Percentiles rank a stretch among this genome's conserved stretches.
Evolutionary conservation across 2,329 filamentous ascomycete species (phyloP).

Genomic region (Clarireedia homoeocarpa): DNA sequence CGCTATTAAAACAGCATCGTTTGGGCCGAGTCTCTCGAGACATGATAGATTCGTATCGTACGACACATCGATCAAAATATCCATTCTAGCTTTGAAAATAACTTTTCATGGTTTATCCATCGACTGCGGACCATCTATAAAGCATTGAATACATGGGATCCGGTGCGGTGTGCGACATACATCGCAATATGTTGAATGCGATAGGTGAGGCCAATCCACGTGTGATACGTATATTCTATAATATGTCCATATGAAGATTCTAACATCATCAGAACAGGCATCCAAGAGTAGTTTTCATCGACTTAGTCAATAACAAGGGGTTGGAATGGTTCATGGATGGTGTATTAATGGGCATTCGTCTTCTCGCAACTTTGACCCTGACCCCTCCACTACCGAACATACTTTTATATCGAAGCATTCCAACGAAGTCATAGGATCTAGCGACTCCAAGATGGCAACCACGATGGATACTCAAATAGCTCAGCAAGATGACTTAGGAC

Average conservation of each 20-base stretch:
- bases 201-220: conserved; percentile 28
- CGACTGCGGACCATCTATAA: background rate
- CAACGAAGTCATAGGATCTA: conserved; percentile 30
- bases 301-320: conserved; percentile 10
- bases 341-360: conserved; percentile 26
- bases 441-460: conserved; percentile 29
- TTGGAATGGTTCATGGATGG: conserved; percentile 16
- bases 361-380: conserved; percentile 16
- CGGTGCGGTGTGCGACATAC: conserved; percentile 12
- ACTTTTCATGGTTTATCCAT: conserved; percentile 2
- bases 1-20: conserved; percentile 13
- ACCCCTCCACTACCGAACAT: conserved; percentile 16
- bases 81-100: conserved; percentile 7
- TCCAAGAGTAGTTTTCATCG: conserved; percentile 7
- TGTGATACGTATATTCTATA: conserved; percentile 25
- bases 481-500: conserved; percentile 22
- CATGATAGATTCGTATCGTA: conserved; percentile 23
- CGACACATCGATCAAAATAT: conserved; percentile 18
- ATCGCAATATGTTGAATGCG: conserved; percentile 23
- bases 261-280: conserved; percentile 19
- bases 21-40: conserved; percentile 15
- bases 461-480: conserved; percentile 29
- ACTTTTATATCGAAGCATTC: conserved; percentile 28
- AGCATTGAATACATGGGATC: conserved; percentile 1
- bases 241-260: conserved; percentile 16